Percentiles rank a stretch among this genome's conserved stretches.
Conservation (phyloP, 768 basidiomycete genomes). For the Pleurotus tuoliensis region DNA sequence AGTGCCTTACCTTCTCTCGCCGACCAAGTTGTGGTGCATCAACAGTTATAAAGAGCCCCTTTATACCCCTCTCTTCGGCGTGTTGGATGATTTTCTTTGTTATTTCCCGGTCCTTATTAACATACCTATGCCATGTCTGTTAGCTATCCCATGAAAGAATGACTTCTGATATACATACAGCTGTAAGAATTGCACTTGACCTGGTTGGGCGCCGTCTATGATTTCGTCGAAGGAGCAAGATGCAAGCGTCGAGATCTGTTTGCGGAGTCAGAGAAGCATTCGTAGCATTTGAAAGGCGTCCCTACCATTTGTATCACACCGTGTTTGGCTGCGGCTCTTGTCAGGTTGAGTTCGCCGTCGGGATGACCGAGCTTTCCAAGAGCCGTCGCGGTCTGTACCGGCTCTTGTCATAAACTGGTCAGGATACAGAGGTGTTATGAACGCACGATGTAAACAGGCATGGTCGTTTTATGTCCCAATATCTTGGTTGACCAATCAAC, state of each 20-base stretch:
- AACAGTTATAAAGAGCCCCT: conserved; percentile 94
- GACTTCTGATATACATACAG: conserved; percentile 40
- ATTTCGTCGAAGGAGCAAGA: conserved; percentile 97
- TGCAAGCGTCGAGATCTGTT: conserved; percentile 89
- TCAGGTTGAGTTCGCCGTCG: conserved; percentile 89
- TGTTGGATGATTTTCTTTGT: conserved; percentile 87
- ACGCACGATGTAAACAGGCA: conserved; percentile 80
- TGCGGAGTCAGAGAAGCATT: background rate
- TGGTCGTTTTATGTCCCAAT: conserved; percentile 66
- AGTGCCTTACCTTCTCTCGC: conserved; percentile 64
- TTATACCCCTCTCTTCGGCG: conserved; percentile 87
- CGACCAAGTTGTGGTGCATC: conserved; percentile 96
- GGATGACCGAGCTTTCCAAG: conserved; percentile 94
- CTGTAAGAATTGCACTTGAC: conserved; percentile 84
- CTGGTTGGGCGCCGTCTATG: conserved; percentile 76
- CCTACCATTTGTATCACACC: conserved; percentile 48
- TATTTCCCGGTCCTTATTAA: conserved; percentile 84
- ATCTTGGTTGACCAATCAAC: conserved; percentile 88
- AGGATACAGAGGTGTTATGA: background rate
- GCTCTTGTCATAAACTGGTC: background rate
- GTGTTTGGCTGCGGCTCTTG: conserved; percentile 83
- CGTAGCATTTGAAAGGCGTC: background rate
- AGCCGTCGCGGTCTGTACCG: conserved; percentile 64
- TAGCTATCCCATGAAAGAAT: background rate
- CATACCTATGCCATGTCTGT: conserved; percentile 50